Percentiles rank a stretch among this genome's conserved stretches.
phyloP scores from a whole-genome alignment of 2,329 filamentous ascomycete genomes.

The Cladophialophora exuberans region DNA sequence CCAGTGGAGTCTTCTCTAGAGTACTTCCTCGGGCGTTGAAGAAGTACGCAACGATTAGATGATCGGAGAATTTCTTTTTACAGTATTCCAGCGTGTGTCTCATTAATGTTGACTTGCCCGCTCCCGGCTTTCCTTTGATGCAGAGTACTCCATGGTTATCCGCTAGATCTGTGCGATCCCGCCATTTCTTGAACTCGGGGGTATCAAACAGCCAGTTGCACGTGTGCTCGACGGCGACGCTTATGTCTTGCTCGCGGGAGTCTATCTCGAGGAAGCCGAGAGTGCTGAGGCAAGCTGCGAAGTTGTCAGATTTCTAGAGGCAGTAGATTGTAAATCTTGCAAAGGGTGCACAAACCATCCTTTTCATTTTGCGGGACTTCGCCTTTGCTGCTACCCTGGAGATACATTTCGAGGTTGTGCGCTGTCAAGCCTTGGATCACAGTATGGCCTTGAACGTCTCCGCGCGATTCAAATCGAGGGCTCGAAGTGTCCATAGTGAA shows the following conservation, averaged over 20 bases:
- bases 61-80: conserved; percentile 17
- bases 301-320: too few species aligned
- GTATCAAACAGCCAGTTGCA: conserved; percentile 47
- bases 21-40: conserved; percentile 1
- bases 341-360: too few species aligned
- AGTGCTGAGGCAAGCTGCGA: too few species aligned
- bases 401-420: too few species aligned
- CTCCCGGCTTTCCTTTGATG: conserved; percentile 46
- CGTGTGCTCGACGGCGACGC: conserved; percentile 41
- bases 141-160: conserved; percentile 38
- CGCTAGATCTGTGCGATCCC: conserved; percentile 31
- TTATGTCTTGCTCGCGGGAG: conserved; percentile 42
- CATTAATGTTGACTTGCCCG: conserved; percentile 52
- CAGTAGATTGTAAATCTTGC: too few species aligned
- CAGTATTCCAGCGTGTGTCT: conserved; percentile 41
- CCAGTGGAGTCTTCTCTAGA: neutral
- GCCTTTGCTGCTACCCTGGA: too few species aligned
- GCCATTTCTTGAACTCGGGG: conserved; percentile 43
- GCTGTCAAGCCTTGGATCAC: too few species aligned
- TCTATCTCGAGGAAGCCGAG: conserved; percentile 47
- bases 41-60: neutral
- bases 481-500: too few species aligned
- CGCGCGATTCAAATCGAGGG: too few species aligned
- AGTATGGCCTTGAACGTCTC: too few species aligned
- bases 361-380: too few species aligned